These are phyloP conservation scores for Boletus holoroseus DNA, from an alignment of 1,284 basidiomycete genomes.

Conservation along the genomic window DNA sequence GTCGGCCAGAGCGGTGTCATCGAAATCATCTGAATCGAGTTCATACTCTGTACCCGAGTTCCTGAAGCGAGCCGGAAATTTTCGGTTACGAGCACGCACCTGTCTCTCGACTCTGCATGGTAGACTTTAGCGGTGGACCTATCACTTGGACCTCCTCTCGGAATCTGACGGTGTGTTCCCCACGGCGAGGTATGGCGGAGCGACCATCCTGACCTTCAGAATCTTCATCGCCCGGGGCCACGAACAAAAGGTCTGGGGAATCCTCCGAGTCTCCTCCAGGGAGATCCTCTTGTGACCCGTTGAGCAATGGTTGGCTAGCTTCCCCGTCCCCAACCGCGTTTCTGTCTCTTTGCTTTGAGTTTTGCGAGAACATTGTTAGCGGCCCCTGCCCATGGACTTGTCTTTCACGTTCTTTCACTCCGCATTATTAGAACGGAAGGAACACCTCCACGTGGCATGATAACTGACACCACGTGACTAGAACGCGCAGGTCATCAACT, in stretches of 20 bases:
- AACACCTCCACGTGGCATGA: constrained; percentile 11
- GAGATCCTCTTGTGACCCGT: constrained; percentile 38
- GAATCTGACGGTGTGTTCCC: constrained; percentile 48
- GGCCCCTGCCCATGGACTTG: constrained; percentile 20
- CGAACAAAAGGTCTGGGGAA: constrained; percentile 40
- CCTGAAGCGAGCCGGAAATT: constrained; percentile 7
- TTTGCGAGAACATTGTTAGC: constrained; percentile 39
- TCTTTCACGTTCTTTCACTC: not conserved
- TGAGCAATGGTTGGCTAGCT: constrained; percentile 52
- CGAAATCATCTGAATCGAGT: constrained; percentile 69
- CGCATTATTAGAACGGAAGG: not conserved
- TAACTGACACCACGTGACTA: constrained; percentile 16
- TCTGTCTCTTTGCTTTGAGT: constrained; percentile 30
- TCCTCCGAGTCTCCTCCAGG: constrained; percentile 25
- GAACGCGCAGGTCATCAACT: not conserved
- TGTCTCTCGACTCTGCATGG: constrained; percentile 65
- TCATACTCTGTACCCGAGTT: constrained; percentile 56
- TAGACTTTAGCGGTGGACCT: constrained; percentile 62
- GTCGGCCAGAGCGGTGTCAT: constrained; percentile 47
- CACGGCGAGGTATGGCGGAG: constrained; percentile 18
- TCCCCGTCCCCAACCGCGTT: constrained; percentile 36
- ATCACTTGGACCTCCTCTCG: constrained; percentile 63
- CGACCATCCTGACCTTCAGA: constrained; percentile 32
- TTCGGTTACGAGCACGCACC: constrained; percentile 46
- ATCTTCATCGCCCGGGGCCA: constrained; percentile 44